phyloP scores from a whole-genome alignment of 345 rosid species.

The Moringa oleifera region DNA sequence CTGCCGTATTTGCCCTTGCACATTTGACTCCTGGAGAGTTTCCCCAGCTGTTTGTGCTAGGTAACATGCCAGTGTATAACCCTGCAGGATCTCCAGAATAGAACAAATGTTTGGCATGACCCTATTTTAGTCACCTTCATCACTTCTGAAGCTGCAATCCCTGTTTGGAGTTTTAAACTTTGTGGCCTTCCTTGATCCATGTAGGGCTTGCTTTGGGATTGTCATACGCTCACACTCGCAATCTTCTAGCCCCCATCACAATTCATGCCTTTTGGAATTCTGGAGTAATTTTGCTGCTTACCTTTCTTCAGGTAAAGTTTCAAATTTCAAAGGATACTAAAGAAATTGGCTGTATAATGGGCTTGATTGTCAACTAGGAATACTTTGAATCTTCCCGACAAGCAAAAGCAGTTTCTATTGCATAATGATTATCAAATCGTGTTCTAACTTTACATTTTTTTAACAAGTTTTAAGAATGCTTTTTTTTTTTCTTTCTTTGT shows the following conservation, averaged over 20 bases:
- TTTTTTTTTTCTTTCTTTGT: background rate
- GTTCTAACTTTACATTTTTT: background rate
- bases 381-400: background rate
- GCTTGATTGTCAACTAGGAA: background rate
- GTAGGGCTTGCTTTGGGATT: conserved; percentile 70
- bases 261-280: conserved; percentile 92
- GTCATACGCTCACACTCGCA: conserved; percentile 86
- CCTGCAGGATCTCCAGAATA: background rate
- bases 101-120: conserved; percentile 5
- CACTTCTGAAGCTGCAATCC: background rate
- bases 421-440: background rate
- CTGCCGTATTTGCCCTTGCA: conserved; percentile 89
- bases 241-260: conserved; percentile 73
- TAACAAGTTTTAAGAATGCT: background rate
- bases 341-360: background rate
- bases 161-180: background rate
- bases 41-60: conserved; percentile 79
- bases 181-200: background rate
- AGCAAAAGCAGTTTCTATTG: background rate
- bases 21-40: conserved; percentile 91
- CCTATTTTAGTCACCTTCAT: conserved; percentile 2
- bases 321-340: background rate
- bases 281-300: conserved; percentile 70
- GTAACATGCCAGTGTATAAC: conserved; percentile 28
- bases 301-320: conserved; percentile 73